phyloP scores from a whole-genome alignment of 2,329 filamentous ascomycete species.

The Mariannaea elegans region DNA sequence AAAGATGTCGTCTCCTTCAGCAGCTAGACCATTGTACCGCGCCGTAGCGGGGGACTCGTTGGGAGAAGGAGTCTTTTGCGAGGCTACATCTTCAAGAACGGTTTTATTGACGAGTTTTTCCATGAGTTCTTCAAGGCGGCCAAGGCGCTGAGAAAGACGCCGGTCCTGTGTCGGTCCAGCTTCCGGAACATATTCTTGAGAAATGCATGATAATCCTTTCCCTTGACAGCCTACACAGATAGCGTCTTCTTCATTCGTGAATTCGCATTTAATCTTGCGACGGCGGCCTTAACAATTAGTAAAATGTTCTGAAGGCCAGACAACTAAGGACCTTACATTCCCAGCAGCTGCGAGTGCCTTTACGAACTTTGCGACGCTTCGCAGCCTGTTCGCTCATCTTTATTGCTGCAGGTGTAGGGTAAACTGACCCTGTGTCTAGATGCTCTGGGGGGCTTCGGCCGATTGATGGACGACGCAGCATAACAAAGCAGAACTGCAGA shows the following conservation, averaged over 20 bases:
- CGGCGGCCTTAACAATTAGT: slow-evolving; percentile 43
- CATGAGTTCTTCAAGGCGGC: slow-evolving; percentile 57
- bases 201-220: slow-evolving; percentile 52
- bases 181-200: slow-evolving; percentile 56
- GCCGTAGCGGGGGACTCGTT: slow-evolving; percentile 28
- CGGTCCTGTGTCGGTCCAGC: slow-evolving; percentile 47
- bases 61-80: slow-evolving; percentile 21
- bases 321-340: slow-evolving; percentile 57
- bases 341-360: slow-evolving; percentile 68
- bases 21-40: slow-evolving; percentile 36
- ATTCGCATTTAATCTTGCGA: slow-evolving; percentile 63
- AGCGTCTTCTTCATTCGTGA: slow-evolving; percentile 49
- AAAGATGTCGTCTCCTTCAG: slow-evolving; percentile 33
- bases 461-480: slow-evolving; percentile 16
- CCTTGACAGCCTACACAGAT: slow-evolving; percentile 57
- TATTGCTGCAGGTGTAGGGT: not conserved
- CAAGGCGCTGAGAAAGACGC: slow-evolving; percentile 53
- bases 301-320: not conserved
- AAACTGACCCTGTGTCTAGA: not conserved
- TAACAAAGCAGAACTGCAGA: not conserved
- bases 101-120: slow-evolving; percentile 53
- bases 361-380: slow-evolving; percentile 55
- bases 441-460: slow-evolving; percentile 29
- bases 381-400: slow-evolving; percentile 29
- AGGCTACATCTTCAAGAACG: not conserved